These are phyloP conservation scores for Coemansia sp. DNA, from an alignment of 371 early-diverging fungal species.

Conservation along the genomic window DNA sequence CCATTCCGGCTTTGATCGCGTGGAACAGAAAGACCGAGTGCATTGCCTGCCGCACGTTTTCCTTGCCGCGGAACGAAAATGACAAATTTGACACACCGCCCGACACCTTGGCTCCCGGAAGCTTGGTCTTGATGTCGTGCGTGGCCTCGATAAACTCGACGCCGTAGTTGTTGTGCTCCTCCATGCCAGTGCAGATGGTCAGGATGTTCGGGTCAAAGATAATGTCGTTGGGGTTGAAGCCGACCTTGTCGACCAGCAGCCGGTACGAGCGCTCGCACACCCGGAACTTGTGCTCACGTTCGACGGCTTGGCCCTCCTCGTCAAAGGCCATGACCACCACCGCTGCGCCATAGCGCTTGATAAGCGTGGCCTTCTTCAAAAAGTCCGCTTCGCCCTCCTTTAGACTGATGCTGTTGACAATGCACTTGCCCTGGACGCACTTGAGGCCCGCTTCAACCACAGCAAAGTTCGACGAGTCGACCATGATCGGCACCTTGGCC, in stretches of 20 bases:
- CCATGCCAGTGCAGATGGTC: slow-evolving; percentile 94
- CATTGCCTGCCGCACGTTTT: slow-evolving; percentile 89
- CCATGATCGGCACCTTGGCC: slow-evolving; percentile 84
- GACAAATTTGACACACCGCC: slow-evolving; percentile 95
- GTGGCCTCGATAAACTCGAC: slow-evolving; percentile 89
- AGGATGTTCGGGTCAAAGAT: slow-evolving; percentile 95
- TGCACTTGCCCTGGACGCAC: slow-evolving; percentile 94
- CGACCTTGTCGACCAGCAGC: slow-evolving; percentile 79
- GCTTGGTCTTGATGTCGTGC: slow-evolving; percentile 68
- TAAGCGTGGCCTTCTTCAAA: slow-evolving; percentile 79
- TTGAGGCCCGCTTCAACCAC: slow-evolving; percentile 93
- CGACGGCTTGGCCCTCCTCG: slow-evolving; percentile 89
- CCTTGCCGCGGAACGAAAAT: slow-evolving; percentile 94
- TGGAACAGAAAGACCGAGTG: slow-evolving; percentile 93
- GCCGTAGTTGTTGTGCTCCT: slow-evolving; percentile 94
- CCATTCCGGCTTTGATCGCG: slow-evolving; percentile 88
- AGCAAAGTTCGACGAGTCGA: slow-evolving; percentile 95
- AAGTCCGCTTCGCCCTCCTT: slow-evolving; percentile 95
- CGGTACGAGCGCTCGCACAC: slow-evolving; percentile 90
- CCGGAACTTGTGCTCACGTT: slow-evolving; percentile 77
- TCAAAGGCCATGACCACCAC: slow-evolving; percentile 97
- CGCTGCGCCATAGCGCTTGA: slow-evolving; percentile 91
- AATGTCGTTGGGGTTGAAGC: slow-evolving; percentile 89
- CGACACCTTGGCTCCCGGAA: slow-evolving; percentile 87
- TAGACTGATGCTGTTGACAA: slow-evolving; percentile 92